Evolutionary conservation across 495 filamentous ascomycete species (phyloP).

Genomic region (Rostrohypoxylon terebratum): DNA sequence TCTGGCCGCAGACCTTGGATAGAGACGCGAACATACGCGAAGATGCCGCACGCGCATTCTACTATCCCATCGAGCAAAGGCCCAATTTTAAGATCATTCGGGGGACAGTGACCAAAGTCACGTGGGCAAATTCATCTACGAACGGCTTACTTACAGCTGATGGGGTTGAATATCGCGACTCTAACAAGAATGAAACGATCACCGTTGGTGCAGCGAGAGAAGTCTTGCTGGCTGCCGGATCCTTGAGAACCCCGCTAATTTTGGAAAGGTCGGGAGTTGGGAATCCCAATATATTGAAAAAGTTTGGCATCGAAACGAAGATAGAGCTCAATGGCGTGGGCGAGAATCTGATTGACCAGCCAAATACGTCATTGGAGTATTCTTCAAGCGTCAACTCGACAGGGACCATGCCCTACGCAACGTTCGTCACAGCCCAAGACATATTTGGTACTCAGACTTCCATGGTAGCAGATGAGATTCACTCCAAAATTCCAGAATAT

Average conservation of each 20-base stretch:
- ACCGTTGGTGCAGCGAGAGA: conserved; percentile 55
- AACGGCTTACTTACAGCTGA: conserved; percentile 44
- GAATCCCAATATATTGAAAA: conserved; percentile 48
- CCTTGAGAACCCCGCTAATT: conserved; percentile 60
- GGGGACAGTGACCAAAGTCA: conserved; percentile 54
- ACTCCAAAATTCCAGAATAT: conserved; percentile 46
- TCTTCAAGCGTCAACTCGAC: conserved; percentile 22
- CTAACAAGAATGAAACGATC: conserved; percentile 44
- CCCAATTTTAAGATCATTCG: conserved; percentile 51
- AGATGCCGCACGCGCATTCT: conserved; percentile 57
- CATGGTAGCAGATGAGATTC: conserved; percentile 27
- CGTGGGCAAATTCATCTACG: conserved; percentile 39
- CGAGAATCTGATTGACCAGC: conserved; percentile 64
- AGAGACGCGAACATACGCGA: conserved; percentile 47
- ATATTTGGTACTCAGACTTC: conserved; percentile 44
- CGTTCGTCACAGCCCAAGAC: conserved; percentile 50
- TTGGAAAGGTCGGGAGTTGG: conserved; percentile 66
- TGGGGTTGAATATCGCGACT: conserved; percentile 51
- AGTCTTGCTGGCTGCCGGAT: conserved; percentile 62
- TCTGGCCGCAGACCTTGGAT: conserved; percentile 56
- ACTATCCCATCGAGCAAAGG: conserved; percentile 55
- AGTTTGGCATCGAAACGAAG: conserved; percentile 53
- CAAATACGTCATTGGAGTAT: conserved; percentile 42
- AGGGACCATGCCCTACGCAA: conserved; percentile 46
- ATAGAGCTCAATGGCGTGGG: conserved; percentile 60